These are phyloP conservation scores for Polytrichum commune DNA, from an alignment of 225 moss, liverwort and hornwort genomes.

Conservation along the genomic window DNA sequence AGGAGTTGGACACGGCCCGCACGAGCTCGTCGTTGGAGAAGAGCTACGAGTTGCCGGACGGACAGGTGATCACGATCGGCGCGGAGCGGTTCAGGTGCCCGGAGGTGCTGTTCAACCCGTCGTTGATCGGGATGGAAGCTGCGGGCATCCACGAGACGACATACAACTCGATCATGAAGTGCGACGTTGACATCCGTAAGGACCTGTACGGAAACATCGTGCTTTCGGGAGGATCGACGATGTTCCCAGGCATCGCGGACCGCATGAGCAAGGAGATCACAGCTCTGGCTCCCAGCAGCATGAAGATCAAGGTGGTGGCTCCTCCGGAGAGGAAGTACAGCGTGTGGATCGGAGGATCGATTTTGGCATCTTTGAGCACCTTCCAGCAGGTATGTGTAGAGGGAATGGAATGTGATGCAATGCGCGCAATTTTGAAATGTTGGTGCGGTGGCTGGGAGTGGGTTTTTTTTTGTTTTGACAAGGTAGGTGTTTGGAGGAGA, in stretches of 20 bases:
- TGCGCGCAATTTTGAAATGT: neutral
- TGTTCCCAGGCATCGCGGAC: slow-evolving; percentile 72
- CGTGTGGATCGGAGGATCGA: slow-evolving; percentile 77
- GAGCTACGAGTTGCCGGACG: slow-evolving; percentile 88
- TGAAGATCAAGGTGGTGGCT: slow-evolving; percentile 79
- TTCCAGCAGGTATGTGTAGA: slow-evolving; percentile 71
- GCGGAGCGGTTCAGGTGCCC: slow-evolving; percentile 87
- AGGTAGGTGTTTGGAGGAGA: neutral
- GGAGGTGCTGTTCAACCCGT: slow-evolving; percentile 85
- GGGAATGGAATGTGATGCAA: neutral
- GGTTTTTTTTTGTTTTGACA: neutral
- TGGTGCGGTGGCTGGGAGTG: neutral
- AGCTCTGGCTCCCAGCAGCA: slow-evolving; percentile 65
- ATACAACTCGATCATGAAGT: slow-evolving; percentile 99
- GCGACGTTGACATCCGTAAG: slow-evolving; percentile 96
- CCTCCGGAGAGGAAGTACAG: slow-evolving; percentile 79
- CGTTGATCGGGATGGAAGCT: slow-evolving; percentile 91
- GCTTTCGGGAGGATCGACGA: slow-evolving; percentile 61
- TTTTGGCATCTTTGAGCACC: slow-evolving; percentile 89
- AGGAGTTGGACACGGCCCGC: slow-evolving; percentile 64
- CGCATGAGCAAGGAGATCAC: slow-evolving; percentile 83
- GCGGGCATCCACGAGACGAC: slow-evolving; percentile 96
- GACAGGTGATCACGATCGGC: slow-evolving; percentile 75
- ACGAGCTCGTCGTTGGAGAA: slow-evolving; percentile 68
- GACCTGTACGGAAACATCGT: slow-evolving; percentile 95